Conservation (phyloP, 805 yeast genomes). For the Kuraishia capsulata region DNA sequence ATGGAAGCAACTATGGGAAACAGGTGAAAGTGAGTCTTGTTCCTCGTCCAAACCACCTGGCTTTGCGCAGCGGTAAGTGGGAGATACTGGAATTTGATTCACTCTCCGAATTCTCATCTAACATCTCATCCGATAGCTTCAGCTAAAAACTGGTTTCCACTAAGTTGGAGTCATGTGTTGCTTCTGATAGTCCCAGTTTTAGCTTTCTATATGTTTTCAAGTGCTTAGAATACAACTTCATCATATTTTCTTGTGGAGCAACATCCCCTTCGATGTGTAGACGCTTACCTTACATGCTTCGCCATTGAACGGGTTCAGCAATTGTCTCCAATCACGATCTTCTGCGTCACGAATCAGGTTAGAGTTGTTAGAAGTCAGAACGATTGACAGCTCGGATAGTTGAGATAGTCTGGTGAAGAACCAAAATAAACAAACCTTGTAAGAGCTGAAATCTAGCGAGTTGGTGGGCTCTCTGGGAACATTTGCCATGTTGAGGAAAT, state of each 20-base stretch:
- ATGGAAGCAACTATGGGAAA: constrained; percentile 23
- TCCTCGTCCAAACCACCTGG: not conserved
- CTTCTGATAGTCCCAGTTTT: not conserved
- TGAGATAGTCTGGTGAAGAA: constrained; percentile 4
- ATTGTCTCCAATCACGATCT: not conserved
- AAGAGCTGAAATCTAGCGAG: constrained; percentile 2
- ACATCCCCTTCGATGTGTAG: not conserved
- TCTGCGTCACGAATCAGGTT: not conserved
- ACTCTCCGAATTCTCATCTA: not conserved
- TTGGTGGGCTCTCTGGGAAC: constrained; percentile 4
- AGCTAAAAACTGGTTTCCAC: not conserved
- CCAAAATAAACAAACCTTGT: constrained; percentile 4
- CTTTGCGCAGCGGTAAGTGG: not conserved
- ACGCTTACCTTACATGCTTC: not conserved
- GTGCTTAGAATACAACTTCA: not conserved
- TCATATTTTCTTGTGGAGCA: not conserved
- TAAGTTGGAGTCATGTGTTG: not conserved
- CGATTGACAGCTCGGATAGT: not conserved
- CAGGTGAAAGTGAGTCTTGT: not conserved
- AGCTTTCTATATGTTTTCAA: not conserved
- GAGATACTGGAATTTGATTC: not conserved
- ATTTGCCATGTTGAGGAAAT: constrained; percentile 3
- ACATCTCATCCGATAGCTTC: not conserved
- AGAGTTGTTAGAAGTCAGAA: not conserved
- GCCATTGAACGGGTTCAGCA: not conserved